Conservation (phyloP, 345 rosid genomes). For the Ricinus communis region DNA sequence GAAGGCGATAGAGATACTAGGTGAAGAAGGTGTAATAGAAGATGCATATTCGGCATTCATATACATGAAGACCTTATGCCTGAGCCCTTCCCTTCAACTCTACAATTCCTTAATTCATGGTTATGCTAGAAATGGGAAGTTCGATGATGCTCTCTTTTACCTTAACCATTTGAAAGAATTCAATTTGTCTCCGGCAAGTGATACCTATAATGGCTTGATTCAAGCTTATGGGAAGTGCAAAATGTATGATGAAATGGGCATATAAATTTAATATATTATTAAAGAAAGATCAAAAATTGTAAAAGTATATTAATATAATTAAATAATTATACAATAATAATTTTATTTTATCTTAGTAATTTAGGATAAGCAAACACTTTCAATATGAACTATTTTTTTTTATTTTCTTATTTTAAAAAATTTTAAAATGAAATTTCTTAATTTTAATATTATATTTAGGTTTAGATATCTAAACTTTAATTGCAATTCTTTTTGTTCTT, state of each 20-base stretch:
- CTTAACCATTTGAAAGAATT: conserved; percentile 47
- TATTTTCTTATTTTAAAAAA: too few species aligned
- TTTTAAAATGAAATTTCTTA: too few species aligned
- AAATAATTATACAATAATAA: too few species aligned
- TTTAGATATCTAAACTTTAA: too few species aligned
- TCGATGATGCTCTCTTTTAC: conserved; percentile 47
- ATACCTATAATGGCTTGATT: conserved; percentile 58
- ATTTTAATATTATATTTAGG: too few species aligned
- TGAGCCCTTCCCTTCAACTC: conserved; percentile 42
- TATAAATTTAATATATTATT: too few species aligned
- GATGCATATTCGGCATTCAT: conserved; percentile 48
- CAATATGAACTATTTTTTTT: too few species aligned
- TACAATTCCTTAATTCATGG: conserved; percentile 57
- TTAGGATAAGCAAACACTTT: too few species aligned
- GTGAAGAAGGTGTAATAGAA: conserved; percentile 42
- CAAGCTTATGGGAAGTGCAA: conserved; percentile 52
- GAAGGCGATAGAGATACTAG: conserved; percentile 48
- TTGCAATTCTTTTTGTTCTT: too few species aligned
- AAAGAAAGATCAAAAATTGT: too few species aligned
- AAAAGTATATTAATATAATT: too few species aligned
- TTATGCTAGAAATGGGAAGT: conserved; percentile 44
- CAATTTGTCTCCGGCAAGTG: conserved; percentile 36
- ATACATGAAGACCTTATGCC: conserved; percentile 42
- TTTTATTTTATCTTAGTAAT: too few species aligned
- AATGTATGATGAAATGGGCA: conserved; percentile 62